A percentile compares a stretch with the other conserved stretches of the same genome.
Evolutionary conservation across 2,329 filamentous ascomycete species (phyloP).

Genomic region (Paecilomyces sp.): DNA sequence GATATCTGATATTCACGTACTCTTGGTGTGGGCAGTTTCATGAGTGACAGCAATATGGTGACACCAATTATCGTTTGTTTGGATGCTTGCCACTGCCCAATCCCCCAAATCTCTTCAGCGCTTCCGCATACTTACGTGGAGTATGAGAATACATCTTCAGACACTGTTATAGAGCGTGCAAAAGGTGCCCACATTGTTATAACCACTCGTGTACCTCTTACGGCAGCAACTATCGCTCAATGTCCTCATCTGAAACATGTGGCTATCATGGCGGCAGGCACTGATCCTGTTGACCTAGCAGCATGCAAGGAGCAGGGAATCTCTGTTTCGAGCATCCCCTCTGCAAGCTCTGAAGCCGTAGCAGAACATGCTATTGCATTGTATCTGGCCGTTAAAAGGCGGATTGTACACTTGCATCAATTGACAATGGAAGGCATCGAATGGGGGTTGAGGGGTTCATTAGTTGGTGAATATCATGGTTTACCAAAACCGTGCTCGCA

Average conservation of each 20-base stretch:
- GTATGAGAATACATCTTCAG: conserved; percentile 10
- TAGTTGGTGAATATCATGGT: conserved; percentile 18
- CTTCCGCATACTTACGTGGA: not conserved
- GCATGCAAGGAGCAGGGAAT: conserved; percentile 32
- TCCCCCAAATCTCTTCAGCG: not conserved
- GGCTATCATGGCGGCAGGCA: conserved; percentile 36
- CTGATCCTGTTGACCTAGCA: conserved; percentile 34
- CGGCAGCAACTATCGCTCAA: conserved; percentile 24
- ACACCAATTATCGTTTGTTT: not conserved
- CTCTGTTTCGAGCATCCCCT: conserved; percentile 34
- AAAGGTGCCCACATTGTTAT: conserved; percentile 39
- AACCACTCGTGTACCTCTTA: conserved; percentile 31
- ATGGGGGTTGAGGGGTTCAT: conserved; percentile 30
- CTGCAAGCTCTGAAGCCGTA: conserved; percentile 38
- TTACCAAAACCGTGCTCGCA: conserved; percentile 36
- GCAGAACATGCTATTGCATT: conserved; percentile 41
- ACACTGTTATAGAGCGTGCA: conserved; percentile 30
- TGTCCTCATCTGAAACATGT: conserved; percentile 32
- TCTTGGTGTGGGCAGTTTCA: not conserved
- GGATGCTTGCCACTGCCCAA: not conserved
- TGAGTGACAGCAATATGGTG: not conserved
- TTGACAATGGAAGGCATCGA: conserved; percentile 21
- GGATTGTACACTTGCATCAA: conserved; percentile 26
- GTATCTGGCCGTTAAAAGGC: conserved; percentile 36
- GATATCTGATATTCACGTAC: not conserved